phyloP scores from a whole-genome alignment of 2,329 filamentous ascomycete genomes.

The Epichloe aotearoae region DNA sequence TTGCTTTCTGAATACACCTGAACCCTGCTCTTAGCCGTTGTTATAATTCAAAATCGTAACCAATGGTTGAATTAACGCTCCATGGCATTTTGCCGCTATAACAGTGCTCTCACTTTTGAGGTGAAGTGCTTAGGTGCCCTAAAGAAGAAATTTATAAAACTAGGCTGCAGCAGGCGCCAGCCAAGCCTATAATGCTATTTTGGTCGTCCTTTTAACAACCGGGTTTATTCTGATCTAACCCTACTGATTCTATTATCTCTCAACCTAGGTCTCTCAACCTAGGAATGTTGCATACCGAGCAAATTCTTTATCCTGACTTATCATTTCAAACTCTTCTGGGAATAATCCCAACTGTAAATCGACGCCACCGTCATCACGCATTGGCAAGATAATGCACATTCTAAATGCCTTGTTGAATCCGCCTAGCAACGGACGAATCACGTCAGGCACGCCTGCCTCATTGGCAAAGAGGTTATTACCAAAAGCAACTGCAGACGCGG shows the following conservation, averaged over 20 bases:
- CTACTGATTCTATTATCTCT: neutral
- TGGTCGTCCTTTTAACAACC: no score
- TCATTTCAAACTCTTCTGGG: constrained; percentile 16
- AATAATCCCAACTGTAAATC: constrained; percentile 16
- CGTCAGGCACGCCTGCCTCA: constrained; percentile 12
- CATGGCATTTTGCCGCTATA: no score
- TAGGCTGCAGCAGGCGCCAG: no score
- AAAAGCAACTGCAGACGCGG: constrained; percentile 15
- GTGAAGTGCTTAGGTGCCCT: no score
- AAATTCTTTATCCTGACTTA: constrained; percentile 15
- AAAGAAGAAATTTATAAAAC: no score
- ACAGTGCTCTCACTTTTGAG: no score
- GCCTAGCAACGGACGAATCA: constrained; percentile 17
- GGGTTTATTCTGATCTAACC: no score
- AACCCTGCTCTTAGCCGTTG: no score
- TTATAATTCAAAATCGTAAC: no score
- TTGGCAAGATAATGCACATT: constrained; percentile 16
- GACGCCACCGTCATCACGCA: constrained; percentile 15
- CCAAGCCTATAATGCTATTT: no score
- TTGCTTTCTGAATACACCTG: no score
- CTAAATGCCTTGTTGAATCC: constrained; percentile 13
- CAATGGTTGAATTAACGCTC: no score
- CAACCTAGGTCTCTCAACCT: neutral
- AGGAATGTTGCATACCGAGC: constrained; percentile 9
- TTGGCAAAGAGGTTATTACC: constrained; percentile 16